Evolutionary conservation across 352 stramenopile genomes (phyloP).

Genomic region (Globisporangium iwayamae): DNA sequence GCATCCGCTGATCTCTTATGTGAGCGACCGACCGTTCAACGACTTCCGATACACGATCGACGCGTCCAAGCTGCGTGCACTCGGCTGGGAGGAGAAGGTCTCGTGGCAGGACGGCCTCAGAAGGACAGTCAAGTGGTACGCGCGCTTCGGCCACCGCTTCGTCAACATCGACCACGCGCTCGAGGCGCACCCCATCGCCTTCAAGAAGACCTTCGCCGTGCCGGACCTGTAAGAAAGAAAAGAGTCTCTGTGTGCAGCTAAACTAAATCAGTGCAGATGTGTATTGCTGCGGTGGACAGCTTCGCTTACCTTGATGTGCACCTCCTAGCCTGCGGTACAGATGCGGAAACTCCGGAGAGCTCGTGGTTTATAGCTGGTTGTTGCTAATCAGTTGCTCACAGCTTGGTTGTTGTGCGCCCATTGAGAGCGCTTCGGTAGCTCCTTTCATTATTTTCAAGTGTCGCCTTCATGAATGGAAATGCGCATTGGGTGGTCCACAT

Average conservation of each 20-base stretch:
- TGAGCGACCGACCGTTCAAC: conserved; percentile 82
- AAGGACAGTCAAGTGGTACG: conserved; percentile 91
- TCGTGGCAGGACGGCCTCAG: conserved; percentile 91
- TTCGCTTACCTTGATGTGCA: conserved; percentile 41
- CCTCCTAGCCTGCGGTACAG: conserved; percentile 46
- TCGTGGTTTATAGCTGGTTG: too few species aligned
- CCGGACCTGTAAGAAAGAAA: neutral
- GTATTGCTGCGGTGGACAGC: neutral
- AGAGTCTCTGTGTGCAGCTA: too few species aligned
- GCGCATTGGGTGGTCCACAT: neutral
- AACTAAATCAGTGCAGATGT: neutral
- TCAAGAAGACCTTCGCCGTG: conserved; percentile 61
- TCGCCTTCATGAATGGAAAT: neutral
- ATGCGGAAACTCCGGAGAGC: conserved; percentile 22
- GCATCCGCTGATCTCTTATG: neutral
- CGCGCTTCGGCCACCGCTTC: conserved; percentile 65
- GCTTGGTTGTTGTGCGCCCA: too few species aligned
- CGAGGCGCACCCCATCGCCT: conserved; percentile 72
- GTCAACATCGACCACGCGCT: conserved; percentile 84
- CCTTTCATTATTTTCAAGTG: too few species aligned
- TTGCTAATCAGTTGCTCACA: too few species aligned
- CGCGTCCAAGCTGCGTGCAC: conserved; percentile 80
- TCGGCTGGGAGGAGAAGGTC: conserved; percentile 93
- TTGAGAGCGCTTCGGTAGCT: too few species aligned
- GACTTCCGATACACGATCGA: conserved; percentile 98